Percentiles rank a stretch among this genome's conserved stretches.
These are phyloP conservation scores for Phenoliferia sp. DNA, from an alignment of 1,284 basidiomycete species.

Conservation along the genomic window DNA sequence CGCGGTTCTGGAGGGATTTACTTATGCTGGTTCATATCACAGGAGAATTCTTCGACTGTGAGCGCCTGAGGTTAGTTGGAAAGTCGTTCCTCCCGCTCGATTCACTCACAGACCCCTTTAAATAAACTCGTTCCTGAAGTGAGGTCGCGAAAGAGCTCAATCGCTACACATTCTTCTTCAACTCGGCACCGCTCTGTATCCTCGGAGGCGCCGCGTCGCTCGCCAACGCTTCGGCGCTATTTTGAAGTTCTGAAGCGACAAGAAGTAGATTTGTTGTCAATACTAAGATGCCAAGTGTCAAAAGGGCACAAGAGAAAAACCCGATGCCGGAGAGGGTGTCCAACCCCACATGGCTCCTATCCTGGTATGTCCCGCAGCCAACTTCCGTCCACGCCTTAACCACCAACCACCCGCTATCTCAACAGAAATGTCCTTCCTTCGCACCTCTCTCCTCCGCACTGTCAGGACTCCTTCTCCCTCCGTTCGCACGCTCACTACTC, in stretches of 20 bases:
- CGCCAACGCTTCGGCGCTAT: neutral
- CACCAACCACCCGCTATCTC: neutral
- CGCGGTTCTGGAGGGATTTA: too few species aligned
- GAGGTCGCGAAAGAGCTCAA: neutral
- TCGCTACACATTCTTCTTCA: neutral
- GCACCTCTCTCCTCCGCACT: neutral
- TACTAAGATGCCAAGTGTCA: too few species aligned
- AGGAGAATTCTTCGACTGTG: constrained; percentile 2
- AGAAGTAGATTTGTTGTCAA: too few species aligned
- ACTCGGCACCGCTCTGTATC: neutral
- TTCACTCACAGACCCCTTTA: neutral
- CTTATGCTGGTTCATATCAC: too few species aligned
- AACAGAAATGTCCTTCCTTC: neutral
- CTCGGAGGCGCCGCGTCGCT: neutral
- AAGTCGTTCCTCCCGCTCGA: too few species aligned
- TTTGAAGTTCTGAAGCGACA: too few species aligned
- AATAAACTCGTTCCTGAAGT: neutral
- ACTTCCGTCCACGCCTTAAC: neutral
- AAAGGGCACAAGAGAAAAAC: too few species aligned
- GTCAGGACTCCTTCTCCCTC: neutral
- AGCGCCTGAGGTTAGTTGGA: neutral
- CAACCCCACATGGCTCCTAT: neutral
- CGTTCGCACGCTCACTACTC: constrained; percentile 1
- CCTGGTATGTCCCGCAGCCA: neutral
- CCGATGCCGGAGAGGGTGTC: too few species aligned